Base-by-base conservation (phyloP, 352 stramenopile genomes). In the Phytophthora foliorum region DNA sequence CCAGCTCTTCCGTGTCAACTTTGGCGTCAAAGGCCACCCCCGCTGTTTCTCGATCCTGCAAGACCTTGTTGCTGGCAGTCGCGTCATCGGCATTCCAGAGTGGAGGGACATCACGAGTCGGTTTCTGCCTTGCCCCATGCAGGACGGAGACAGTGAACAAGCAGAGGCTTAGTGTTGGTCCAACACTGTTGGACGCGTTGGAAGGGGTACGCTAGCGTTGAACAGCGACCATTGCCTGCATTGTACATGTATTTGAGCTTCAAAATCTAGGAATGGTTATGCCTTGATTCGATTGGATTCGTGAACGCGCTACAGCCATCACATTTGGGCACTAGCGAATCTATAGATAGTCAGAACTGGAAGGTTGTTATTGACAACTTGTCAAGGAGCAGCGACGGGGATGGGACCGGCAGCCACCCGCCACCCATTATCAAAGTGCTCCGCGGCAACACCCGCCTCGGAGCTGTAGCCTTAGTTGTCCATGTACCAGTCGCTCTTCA, bases 41-140 rank as follows among this genome's bases (percentile, higher is more conserved):
- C 74, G 77, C 1, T 91, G 82, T 59, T 87, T 74, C 60, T 71
- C 69, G 32, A 56, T 86, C 27, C 32, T 89, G 6, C 24, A 81
- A n/a, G 58, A 80, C 24, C 42, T 88, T 19, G 48, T 60, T 16
- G 38, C 16, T 8, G 80, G 78, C 17, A 61, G 67, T 2, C 77
- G 65, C 13, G 51, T 86, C 9, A 86, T 86, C 38, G 78, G 69
- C 10, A 69, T 88, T 22, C 77, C 81, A 3, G 50, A 55, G 13
- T 88, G 77, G 79, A 75, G 73, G 14, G 42, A 73, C 9, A 78
- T 86, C 42, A 81, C 77, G 14, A 51, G 53, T 16, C 48, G 64
- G 6, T 86, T 84, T 46, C 42, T 83, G 41, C 69, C 72, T 14
- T 86, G 78, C 45, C 61, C 61, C 13, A 19, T 69, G 32, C 34